These are phyloP conservation scores for Ceratocystis huliohia DNA, from an alignment of 2,329 filamentous ascomycete genomes.

Conservation along the genomic window DNA sequence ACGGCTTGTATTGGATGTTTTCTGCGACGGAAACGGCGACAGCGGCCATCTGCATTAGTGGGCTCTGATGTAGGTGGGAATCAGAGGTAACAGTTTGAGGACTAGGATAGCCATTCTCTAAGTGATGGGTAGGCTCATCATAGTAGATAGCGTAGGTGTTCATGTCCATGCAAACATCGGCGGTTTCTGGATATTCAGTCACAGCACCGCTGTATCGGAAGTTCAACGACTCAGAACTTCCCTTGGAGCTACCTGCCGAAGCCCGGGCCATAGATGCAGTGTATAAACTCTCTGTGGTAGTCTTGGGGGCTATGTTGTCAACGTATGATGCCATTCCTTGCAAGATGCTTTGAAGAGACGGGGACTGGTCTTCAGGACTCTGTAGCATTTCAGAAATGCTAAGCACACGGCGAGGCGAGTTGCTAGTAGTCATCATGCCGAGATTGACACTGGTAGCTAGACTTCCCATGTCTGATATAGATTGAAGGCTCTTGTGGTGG, in stretches of 20 bases:
- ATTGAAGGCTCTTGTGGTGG: too few species aligned
- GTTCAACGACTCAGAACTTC: neutral
- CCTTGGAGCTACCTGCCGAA: too few species aligned
- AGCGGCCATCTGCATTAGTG: neutral
- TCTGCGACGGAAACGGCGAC: neutral
- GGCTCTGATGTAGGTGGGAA: neutral
- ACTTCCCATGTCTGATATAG: neutral
- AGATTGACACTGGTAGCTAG: neutral
- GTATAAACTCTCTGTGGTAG: neutral
- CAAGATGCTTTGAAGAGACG: neutral
- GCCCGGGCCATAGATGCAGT: too few species aligned
- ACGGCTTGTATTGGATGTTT: neutral
- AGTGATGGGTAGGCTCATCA: neutral
- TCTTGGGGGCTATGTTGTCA: neutral
- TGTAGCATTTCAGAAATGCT: neutral
- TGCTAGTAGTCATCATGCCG: neutral
- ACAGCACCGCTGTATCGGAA: neutral
- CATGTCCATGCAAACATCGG: neutral
- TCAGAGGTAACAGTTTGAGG: neutral
- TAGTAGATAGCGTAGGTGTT: neutral
- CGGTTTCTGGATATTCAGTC: neutral
- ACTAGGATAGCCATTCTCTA: neutral
- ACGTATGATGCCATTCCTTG: neutral
- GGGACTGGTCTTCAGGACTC: neutral
- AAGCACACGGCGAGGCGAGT: neutral